Base-by-base conservation (phyloP, 176 grass and related monocot genomes). In the Hsuehochloa calcarea region DNA sequence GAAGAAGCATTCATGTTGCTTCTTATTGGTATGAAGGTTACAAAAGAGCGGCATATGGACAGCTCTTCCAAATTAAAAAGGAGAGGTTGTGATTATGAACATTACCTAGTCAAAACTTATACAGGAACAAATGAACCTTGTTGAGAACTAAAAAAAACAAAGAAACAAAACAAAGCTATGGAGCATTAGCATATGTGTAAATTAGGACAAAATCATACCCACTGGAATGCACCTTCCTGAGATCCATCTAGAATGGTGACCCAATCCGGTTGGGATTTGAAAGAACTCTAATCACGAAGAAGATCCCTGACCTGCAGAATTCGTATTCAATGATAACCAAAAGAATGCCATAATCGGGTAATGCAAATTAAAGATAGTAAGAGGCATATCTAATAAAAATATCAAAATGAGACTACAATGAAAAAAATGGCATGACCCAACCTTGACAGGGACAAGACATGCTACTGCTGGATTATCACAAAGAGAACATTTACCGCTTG, bases 151-250 rank as follows among this genome's bases (percentile, higher is more conserved):
- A n/a, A 54, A 56, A n/a, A 55, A 22, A 22, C 19, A 55, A 55
- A 55, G 20, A n/a, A 56, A 56, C 19, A 56, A 56, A 56, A 56
- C 9, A n/a, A 56, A 56, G 19, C 54, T 56, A 62, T 49, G 44
- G 44, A n/a, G 14, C 44, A 41, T 62, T 26, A 79, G 60, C 35
- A 54, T 25, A 80, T 65, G 11, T 47, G 82, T 65, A 82, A 83
- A 74, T 7, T 83, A 65, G 78, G 70, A 74, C 15, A 77, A 34
- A 17, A 68, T 38, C 40, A 22, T 94, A 98, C 96, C 96, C 96
- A 98, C 70, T 95, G 91, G 88, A 90, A 98, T 84, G 96, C 85
- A 44, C 96, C 96, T 91, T 98, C 96, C 81, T 98, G 96, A 74
- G 78, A 90, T 89, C 96, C 96, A 85, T 98, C 96, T 38, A 98